phyloP scores from a whole-genome alignment of 805 yeast species.

The Millerozyma acaciae region DNA sequence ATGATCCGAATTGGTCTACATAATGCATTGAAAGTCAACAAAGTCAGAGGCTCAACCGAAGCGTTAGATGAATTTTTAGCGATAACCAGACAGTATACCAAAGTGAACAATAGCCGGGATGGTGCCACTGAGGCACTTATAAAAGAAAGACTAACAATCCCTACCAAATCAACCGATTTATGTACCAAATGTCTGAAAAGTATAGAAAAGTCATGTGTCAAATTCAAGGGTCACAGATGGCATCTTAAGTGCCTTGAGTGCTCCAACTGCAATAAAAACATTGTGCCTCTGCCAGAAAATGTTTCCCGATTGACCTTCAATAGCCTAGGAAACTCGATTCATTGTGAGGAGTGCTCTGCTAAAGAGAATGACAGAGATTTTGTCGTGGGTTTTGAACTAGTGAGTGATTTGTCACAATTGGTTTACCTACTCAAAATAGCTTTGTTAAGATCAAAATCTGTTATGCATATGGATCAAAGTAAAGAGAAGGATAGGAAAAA shows the following conservation, averaged over 20 bases:
- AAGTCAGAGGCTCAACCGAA: conserved; percentile 49
- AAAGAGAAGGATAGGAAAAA: conserved; percentile 1
- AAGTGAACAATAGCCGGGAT: conserved; percentile 4
- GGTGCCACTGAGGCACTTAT: conserved; percentile 9
- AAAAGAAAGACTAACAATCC: conserved; percentile 37
- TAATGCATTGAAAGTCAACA: conserved; percentile 68
- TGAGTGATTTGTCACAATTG: conserved; percentile 70
- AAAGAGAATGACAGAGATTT: conserved; percentile 42
- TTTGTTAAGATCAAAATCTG: conserved; percentile 63
- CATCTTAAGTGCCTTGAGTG: conserved; percentile 75
- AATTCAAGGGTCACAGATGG: conserved; percentile 67
- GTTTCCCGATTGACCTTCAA: conserved; percentile 46
- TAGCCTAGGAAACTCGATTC: conserved; percentile 27
- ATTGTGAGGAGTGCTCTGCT: conserved; percentile 63
- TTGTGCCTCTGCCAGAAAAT: conserved; percentile 21
- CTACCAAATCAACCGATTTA: conserved; percentile 65
- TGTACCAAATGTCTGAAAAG: conserved; percentile 70
- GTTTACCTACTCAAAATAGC: conserved; percentile 80
- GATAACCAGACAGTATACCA: conserved; percentile 16
- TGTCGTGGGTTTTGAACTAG: conserved; percentile 50
- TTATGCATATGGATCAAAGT: conserved; percentile 36
- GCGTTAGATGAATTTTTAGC: conserved; percentile 62
- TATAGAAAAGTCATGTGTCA: conserved; percentile 80
- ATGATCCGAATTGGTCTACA: conserved; percentile 77
- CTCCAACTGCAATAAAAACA: conserved; percentile 45